A percentile compares a stretch with the other conserved stretches of the same genome.
phyloP scores from a whole-genome alignment of 805 yeast species.

The Tetrapisispora arboricola region DNA sequence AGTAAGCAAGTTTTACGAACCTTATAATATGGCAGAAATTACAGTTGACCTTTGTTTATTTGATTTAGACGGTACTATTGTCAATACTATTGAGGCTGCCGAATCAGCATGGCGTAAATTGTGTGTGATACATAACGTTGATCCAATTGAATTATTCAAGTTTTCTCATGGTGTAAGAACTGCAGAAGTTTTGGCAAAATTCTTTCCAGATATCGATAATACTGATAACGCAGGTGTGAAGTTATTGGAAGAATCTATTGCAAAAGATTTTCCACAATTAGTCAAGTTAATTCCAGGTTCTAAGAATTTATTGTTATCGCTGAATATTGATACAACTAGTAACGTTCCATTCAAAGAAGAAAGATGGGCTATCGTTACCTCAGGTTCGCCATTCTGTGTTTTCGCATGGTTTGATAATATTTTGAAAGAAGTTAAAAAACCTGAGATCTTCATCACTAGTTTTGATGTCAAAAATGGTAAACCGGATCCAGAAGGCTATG shows the following conservation, averaged over 20 bases:
- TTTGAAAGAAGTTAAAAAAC: constrained; percentile 47
- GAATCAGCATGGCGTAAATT: constrained; percentile 65
- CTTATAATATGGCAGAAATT: neutral
- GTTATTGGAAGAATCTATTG: constrained; percentile 52
- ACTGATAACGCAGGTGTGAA: constrained; percentile 40
- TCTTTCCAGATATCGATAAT: constrained; percentile 59
- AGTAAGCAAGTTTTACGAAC: too few relatives aligned
- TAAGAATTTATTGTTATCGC: constrained; percentile 40
- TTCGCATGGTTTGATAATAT: constrained; percentile 51
- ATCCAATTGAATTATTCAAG: constrained; percentile 52
- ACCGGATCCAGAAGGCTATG: constrained; percentile 76
- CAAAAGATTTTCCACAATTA: constrained; percentile 51
- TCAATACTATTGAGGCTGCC: constrained; percentile 65
- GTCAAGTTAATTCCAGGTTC: constrained; percentile 68
- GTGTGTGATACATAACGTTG: constrained; percentile 44
- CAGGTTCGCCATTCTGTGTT: constrained; percentile 66
- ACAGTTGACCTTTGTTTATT: constrained; percentile 34
- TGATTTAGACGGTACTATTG: constrained; percentile 77
- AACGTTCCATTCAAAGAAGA: constrained; percentile 24
- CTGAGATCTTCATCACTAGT: constrained; percentile 70
- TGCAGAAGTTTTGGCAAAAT: constrained; percentile 52
- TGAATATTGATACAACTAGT: constrained; percentile 29
- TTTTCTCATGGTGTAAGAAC: constrained; percentile 72
- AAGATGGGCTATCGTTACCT: constrained; percentile 77
- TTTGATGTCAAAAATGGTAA: constrained; percentile 63